phyloP scores from a whole-genome alignment of 2,329 filamentous ascomycete species.

The Acarospora socialis region DNA sequence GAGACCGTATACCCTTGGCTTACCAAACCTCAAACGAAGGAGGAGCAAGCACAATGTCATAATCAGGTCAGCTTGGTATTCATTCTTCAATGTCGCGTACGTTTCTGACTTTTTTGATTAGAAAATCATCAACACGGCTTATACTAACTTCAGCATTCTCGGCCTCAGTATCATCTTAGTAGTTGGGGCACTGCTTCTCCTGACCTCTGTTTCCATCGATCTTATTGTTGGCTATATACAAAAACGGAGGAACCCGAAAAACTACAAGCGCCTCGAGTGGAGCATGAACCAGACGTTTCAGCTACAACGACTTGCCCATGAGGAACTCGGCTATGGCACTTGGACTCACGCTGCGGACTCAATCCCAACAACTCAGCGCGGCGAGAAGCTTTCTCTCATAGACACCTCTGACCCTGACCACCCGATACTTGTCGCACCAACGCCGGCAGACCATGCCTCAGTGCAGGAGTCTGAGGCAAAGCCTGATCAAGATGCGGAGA shows the following conservation, averaged over 20 bases:
- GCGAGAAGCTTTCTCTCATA: neutral
- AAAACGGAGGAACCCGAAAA: constrained; percentile 2
- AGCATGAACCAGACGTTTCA: constrained; percentile 14
- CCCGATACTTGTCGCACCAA: too few relatives aligned
- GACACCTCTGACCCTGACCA: neutral
- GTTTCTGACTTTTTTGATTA: too few relatives aligned
- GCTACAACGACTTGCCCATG: constrained; percentile 16
- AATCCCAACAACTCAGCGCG: neutral
- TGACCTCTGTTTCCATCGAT: constrained; percentile 4
- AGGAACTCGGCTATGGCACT: constrained; percentile 12
- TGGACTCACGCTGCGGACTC: constrained; percentile 10
- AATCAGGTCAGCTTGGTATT: too few relatives aligned
- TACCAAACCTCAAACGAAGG: too few relatives aligned
- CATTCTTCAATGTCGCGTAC: too few relatives aligned
- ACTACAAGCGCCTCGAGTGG: constrained; percentile 15
- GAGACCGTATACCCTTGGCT: constrained; percentile 1
- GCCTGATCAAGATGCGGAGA: too few relatives aligned
- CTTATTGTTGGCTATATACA: constrained; percentile 4
- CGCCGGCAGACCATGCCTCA: too few relatives aligned
- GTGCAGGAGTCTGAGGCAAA: too few relatives aligned
- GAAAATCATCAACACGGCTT: neutral
- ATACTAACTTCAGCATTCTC: constrained; percentile 1
- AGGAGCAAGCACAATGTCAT: too few relatives aligned
- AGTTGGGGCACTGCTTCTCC: constrained; percentile 7
- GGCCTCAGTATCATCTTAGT: constrained; percentile 1